Evolutionary conservation across 2,329 filamentous ascomycete genomes (phyloP), one percentile per base, ranked within the genome.

Genomic region (Colletotrichum sp.): DNA sequence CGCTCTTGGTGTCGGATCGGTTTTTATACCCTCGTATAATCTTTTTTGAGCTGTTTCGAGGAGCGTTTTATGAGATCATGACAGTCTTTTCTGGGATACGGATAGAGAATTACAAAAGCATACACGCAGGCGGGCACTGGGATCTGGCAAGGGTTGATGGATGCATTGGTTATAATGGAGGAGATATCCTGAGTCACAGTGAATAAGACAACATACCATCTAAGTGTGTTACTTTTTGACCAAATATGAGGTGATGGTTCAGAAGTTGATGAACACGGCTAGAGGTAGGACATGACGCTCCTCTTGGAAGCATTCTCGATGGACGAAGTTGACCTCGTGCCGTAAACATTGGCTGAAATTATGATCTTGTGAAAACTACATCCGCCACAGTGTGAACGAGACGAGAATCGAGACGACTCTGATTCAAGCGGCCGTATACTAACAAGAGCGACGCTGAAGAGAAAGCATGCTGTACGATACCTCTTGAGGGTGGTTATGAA

Each of bases 21-120:
- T 78, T 8, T 80, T 80, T 21, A 72, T 79, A 55, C 79, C 79
- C 34, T 67, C 71, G 30, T 71, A 75, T 39, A 65, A 69, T 39
- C 39, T 77, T 28, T 77, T 75, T 52, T 71, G 39, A 75, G 39
- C 43, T 18, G 12, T 43, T 72, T 52, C n/a, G 30, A 75, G 28
- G 32, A 30, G n/a, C 59, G 32, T 18, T n/a, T 68, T 60, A 68
- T 55, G 66, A 61, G 34, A 48, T 28, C 36, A 70, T 63, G 67
- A 63, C 67, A 55, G 36, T 68, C 52, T 43, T 68, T 68, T 43
- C 32, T 67, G 21, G 66, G 32, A n/a, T 8, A 15, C 13, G 66
- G 16, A 60, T 43, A 59, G 66, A 39, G 52, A 59, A 5, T 3
- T 15, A 36, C 12, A 26, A 64, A 36, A 75, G 64, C 8, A 18